Evolutionary conservation across 768 basidiomycete genomes (phyloP).

Genomic region (Neoboletus magnificus): DNA sequence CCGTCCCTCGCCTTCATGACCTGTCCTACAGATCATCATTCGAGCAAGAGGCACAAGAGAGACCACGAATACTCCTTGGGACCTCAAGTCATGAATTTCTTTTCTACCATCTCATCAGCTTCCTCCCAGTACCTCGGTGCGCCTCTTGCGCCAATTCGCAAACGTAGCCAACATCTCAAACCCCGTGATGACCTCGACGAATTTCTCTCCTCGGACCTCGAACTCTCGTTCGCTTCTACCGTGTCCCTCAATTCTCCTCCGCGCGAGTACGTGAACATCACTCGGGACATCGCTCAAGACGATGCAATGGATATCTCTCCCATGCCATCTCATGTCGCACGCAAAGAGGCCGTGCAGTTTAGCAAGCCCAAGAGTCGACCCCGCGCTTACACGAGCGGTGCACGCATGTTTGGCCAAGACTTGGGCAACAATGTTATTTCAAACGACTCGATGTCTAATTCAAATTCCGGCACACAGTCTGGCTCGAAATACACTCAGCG

Average conservation of each 20-base stretch:
- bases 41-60: conserved; percentile 47
- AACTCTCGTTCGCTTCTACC: conserved; percentile 78
- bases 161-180: conserved; percentile 44
- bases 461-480: conserved; percentile 33
- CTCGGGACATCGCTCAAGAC: conserved; percentile 45
- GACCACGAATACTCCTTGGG: conserved; percentile 26
- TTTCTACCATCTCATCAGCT: conserved; percentile 39
- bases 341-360: conserved; percentile 29
- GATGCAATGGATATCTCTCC: conserved; percentile 86
- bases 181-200: conserved; percentile 57
- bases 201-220: conserved; percentile 72
- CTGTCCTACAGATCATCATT: conserved; percentile 39
- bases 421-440: conserved; percentile 53
- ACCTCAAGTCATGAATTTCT: conserved; percentile 53
- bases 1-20: conserved; percentile 38
- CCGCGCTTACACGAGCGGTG: conserved; percentile 61
- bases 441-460: conserved; percentile 31
- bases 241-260: conserved; percentile 77
- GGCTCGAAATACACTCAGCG: conserved; percentile 56
- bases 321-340: conserved; percentile 38
- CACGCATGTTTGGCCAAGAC: conserved; percentile 71
- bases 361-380: conserved; percentile 44
- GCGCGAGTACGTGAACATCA: conserved; percentile 42
- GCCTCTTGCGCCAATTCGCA: conserved; percentile 42
- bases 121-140: conserved; percentile 43